Evolutionary conservation across 1,284 basidiomycete species (phyloP).

Genomic region (Ceratorhiza oryzae-sativae): DNA sequence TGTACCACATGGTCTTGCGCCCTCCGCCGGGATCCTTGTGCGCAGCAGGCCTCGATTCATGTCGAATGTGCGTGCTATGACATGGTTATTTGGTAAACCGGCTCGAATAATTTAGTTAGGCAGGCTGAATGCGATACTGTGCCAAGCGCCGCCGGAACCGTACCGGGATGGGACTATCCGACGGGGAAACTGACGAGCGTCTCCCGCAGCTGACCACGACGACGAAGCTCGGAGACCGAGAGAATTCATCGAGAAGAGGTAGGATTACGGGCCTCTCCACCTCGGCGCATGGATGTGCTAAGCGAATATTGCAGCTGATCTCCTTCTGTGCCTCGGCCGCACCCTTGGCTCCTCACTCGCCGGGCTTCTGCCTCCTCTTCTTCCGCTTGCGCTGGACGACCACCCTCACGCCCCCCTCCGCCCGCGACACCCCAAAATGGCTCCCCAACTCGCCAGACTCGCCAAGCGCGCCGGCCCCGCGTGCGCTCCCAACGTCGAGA

Average conservation of each 20-base stretch:
- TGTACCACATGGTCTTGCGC: too few species aligned
- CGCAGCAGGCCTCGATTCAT: not conserved
- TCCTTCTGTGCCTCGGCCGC: slow-evolving; percentile 4
- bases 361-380: slow-evolving; percentile 6
- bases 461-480: slow-evolving; percentile 26
- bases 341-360: not conserved
- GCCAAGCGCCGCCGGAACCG: slow-evolving; percentile 27
- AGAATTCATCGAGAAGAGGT: not conserved
- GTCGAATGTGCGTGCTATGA: not conserved
- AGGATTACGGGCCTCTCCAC: slow-evolving; percentile 15
- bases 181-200: slow-evolving; percentile 36
- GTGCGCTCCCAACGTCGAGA: slow-evolving; percentile 1
- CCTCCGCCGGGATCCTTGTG: not conserved
- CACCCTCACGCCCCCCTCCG: slow-evolving; percentile 9
- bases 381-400: slow-evolving; percentile 31
- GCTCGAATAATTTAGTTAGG: not conserved
- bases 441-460: not conserved
- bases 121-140: slow-evolving; percentile 12
- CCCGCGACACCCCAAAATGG: slow-evolving; percentile 13
- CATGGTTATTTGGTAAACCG: not conserved
- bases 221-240: not conserved
- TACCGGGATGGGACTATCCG: slow-evolving; percentile 17
- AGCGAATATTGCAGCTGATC: slow-evolving; percentile 32
- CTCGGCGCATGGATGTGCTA: slow-evolving; percentile 11
- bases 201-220: slow-evolving; percentile 27